Base-by-base conservation (phyloP, 345 rosid species). In the Mangifera indica region DNA sequence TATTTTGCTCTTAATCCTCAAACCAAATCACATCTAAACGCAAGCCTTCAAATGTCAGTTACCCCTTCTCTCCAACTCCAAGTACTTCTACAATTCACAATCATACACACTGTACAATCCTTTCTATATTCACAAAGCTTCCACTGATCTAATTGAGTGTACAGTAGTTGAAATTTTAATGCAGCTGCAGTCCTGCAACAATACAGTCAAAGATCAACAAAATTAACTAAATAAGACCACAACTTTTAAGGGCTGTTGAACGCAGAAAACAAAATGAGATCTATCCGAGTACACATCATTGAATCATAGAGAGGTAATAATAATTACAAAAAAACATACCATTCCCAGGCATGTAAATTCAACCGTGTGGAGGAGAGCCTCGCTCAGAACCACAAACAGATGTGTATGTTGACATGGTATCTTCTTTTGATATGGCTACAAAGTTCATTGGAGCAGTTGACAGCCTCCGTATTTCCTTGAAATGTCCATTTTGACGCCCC, bases 401-500 rank as follows among this genome's bases (percentile, higher is more conserved):
- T 40, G 99, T 91, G 82, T 89, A 92, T 2, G 95, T 74, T 6
- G 92, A 94, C 76, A 87, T 83, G 10, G 96, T 80, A 76, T 95
- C 98, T 72, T 92, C 99, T 81, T 95, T 95, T 46, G 89, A 81
- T 15, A 95, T 82, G 49, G 92, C 90, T 25, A 90, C 97, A 61
- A 81, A 92, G 84, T 95, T 95, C 65, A 91, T 75, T 0, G 98
- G 99, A 24, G 91, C 90, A 2, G 92, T 83, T 25, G 97, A 82
- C 71, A 90, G 76, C 86, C 92, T 87, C 78, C 97, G 87, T 84
- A 87, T 87, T 81, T 89, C 93, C 89, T 83, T 92, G 70, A 85
- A 89, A 76, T 89, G 90, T 37, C 99, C 92, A 77, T 88, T 92
- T 81, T 87, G 95, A 48, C 93, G 97, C 44, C 96, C 96, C 2